These are phyloP conservation scores for Datisca glomerata DNA, from an alignment of 306 rosid genomes.

Conservation along the genomic window DNA sequence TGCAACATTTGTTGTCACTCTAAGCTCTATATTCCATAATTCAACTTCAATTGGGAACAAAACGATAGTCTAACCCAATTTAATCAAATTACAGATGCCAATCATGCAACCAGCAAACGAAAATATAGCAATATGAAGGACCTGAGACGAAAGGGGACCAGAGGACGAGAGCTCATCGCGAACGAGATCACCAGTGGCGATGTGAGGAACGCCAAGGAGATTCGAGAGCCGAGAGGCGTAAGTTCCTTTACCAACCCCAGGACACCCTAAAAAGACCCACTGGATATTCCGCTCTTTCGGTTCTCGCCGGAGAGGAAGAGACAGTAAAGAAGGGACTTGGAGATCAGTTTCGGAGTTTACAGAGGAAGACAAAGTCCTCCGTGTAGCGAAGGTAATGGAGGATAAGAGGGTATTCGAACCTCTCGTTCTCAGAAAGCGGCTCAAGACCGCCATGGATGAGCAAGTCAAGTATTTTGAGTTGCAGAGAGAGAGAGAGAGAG, in stretches of 20 bases:
- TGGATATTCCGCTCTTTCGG: slow-evolving; percentile 19
- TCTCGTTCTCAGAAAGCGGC: slow-evolving; percentile 13
- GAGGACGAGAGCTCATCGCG: slow-evolving; percentile 41
- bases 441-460: slow-evolving; percentile 15
- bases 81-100: not conserved
- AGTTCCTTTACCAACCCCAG: slow-evolving; percentile 49
- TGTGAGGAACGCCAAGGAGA: slow-evolving; percentile 39
- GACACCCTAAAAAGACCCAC: slow-evolving; percentile 43
- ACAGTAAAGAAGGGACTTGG: slow-evolving; percentile 4
- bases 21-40: too few relatives aligned
- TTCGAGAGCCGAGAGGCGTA: slow-evolving; percentile 34
- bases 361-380: slow-evolving; percentile 17
- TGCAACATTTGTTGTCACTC: too few relatives aligned
- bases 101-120: not conserved
- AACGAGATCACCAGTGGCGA: slow-evolving; percentile 46
- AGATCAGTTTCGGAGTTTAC: slow-evolving; percentile 18
- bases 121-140: not conserved
- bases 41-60: too few relatives aligned
- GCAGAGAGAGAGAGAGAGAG: not conserved
- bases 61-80: too few relatives aligned
- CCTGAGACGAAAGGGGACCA: slow-evolving; percentile 34
- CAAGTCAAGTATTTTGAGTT: not conserved
- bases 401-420: slow-evolving; percentile 1
- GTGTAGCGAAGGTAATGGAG: not conserved
- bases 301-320: slow-evolving; percentile 12